These are phyloP conservation scores for Chlorella sorokiniana DNA, from an alignment of 139 green algal genomes.

Conservation along the genomic window DNA sequence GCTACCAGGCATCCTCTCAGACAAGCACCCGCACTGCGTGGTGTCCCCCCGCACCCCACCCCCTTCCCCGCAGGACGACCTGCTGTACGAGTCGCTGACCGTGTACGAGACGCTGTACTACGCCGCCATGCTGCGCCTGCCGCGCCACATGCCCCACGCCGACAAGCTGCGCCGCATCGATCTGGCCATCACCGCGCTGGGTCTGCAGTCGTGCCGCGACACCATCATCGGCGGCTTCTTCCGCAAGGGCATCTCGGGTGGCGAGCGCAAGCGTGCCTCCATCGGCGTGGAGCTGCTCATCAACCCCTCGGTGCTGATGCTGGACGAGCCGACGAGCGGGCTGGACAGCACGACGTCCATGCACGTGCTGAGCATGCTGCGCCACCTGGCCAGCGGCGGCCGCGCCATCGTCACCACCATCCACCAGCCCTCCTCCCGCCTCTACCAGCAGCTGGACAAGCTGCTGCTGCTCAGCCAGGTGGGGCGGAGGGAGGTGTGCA, in stretches of 20 bases:
- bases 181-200: conserved; percentile 72
- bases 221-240: conserved; percentile 91
- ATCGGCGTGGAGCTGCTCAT: conserved; percentile 91
- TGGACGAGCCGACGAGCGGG: conserved; percentile 69
- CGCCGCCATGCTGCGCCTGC: conserved; percentile 83
- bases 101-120: conserved; percentile 81
- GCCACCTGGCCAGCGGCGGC: conserved; percentile 74
- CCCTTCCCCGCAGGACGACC: conserved; percentile 76
- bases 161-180: conserved; percentile 74
- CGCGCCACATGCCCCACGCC: conserved; percentile 60
- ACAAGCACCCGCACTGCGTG: no score
- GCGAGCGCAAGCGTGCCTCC: conserved; percentile 93
- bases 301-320: conserved; percentile 89
- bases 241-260: conserved; percentile 85
- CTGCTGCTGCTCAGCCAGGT: conserved; percentile 62
- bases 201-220: conserved; percentile 75
- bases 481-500: not conserved
- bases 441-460: conserved; percentile 86
- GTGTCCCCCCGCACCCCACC: not conserved
- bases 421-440: conserved; percentile 87
- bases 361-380: conserved; percentile 77
- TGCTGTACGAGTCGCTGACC: conserved; percentile 82
- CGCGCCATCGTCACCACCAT: conserved; percentile 89
- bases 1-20: not conserved
- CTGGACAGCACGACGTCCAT: conserved; percentile 94